Base-by-base conservation (phyloP, 257 asterid species). In the Solanum phureja region DNA sequence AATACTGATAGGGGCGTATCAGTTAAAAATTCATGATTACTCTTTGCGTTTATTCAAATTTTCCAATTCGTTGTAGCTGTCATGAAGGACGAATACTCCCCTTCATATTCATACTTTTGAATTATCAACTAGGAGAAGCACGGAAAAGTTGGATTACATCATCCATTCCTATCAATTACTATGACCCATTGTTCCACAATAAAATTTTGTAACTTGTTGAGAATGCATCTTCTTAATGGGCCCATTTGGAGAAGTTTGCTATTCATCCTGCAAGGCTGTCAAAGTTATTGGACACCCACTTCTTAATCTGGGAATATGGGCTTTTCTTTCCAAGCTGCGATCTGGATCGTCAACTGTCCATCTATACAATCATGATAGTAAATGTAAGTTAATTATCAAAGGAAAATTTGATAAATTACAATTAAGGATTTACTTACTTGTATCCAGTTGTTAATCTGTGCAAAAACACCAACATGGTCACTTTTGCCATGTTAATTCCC, bases 401-500 rank as follows among this genome's bases (percentile, higher is more conserved):
- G 7, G 10, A 6, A 58, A 60, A 58, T 62, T 52, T 16, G 66
- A 21, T 11, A 58, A 52, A 19, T 38, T 84, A 86, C 40, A 64
- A 40, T 42, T 14, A 34, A 76, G 23, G 71, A 16, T 52, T 37
- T 27, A 83, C 94, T 87, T 11, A 93, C 97, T 88, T 90, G 93
- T 94, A 94, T 91, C 91, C 92, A 44, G 89, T 74, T 2, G 93
- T 89, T 35, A 94, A 89, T 33, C 94, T 90, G 82, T 93, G 93
- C 83, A 94, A 64, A 49, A 91, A 94, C 77, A 92, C 94, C 88
- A 89, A 35, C 95, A 94, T 91, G 6, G 93, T 93, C 81, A 91
- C 90, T 82, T 93, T 94, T 14, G 94, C 95, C 95, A 94, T 91
- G 85, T 93, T 94, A 46, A 92, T 92, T 12, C 97, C 97, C 92